phyloP scores from a whole-genome alignment of 2,329 filamentous ascomycete genomes.

The Alternaria postmessia region DNA sequence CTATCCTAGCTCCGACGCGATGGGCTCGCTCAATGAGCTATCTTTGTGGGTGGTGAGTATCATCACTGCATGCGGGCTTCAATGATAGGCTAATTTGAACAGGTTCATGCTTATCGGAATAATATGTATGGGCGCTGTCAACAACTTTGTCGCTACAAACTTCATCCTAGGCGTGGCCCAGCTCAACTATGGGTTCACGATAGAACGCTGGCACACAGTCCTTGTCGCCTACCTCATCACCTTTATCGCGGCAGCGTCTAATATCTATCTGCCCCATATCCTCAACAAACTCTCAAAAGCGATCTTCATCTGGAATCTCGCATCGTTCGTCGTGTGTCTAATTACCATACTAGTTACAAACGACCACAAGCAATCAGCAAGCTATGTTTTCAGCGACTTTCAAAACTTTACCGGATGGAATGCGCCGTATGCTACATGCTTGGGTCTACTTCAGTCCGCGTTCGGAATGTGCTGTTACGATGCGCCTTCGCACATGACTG shows the following conservation, averaged over 20 bases:
- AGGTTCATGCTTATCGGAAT: slow-evolving; percentile 49
- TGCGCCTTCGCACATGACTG: slow-evolving; percentile 61
- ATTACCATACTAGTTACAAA: slow-evolving; percentile 63
- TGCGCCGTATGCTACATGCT: slow-evolving; percentile 59
- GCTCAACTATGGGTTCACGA: slow-evolving; percentile 60
- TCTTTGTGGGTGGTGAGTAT: slow-evolving; percentile 52
- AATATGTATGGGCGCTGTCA: slow-evolving; percentile 63
- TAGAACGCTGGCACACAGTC: slow-evolving; percentile 65
- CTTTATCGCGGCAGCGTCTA: slow-evolving; percentile 55
- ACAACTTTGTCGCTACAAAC: slow-evolving; percentile 57
- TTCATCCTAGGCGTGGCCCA: slow-evolving; percentile 65
- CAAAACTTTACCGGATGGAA: slow-evolving; percentile 64
- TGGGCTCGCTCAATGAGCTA: slow-evolving; percentile 49
- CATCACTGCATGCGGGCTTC: slow-evolving; percentile 27
- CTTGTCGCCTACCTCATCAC: slow-evolving; percentile 62
- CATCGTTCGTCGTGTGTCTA: slow-evolving; percentile 61
- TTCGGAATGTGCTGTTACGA: slow-evolving; percentile 65
- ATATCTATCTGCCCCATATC: slow-evolving; percentile 60
- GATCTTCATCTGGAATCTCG: slow-evolving; percentile 63
- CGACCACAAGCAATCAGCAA: slow-evolving; percentile 61
- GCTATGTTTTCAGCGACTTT: slow-evolving; percentile 65
- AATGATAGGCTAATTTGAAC: neutral
- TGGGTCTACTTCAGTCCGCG: slow-evolving; percentile 63
- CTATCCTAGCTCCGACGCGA: slow-evolving; percentile 60
- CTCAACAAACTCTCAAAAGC: slow-evolving; percentile 61